phyloP scores from a whole-genome alignment of 208 protist genomes.

The Leishmania amazonensis region DNA sequence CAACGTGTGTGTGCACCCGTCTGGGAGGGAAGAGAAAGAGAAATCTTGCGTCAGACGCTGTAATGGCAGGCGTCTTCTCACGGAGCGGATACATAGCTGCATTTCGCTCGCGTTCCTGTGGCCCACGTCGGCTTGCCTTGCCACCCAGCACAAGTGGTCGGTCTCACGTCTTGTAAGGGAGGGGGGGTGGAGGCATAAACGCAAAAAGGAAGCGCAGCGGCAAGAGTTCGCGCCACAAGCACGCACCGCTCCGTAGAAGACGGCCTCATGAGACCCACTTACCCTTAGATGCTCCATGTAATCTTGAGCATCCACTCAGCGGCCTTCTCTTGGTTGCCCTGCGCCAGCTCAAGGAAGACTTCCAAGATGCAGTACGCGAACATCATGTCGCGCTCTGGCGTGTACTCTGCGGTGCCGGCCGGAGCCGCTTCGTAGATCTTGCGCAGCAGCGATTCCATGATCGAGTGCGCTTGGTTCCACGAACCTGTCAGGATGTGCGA shows the following conservation, averaged over 20 bases:
- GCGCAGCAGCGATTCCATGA: slow-evolving; percentile 79
- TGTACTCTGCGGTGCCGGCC: slow-evolving; percentile 49
- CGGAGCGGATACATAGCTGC: neutral
- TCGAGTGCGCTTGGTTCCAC: slow-evolving; percentile 82
- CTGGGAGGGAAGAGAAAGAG: too few relatives aligned
- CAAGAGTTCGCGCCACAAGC: neutral
- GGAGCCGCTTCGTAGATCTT: slow-evolving; percentile 72
- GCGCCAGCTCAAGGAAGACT: slow-evolving; percentile 85
- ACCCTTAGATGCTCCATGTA: slow-evolving; percentile 54
- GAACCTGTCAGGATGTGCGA: slow-evolving; percentile 82
- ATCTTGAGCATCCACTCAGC: slow-evolving; percentile 70
- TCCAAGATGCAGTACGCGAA: slow-evolving; percentile 80
- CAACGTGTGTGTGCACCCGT: neutral
- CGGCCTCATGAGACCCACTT: neutral
- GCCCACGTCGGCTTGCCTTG: neutral
- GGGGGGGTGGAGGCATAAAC: neutral
- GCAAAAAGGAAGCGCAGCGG: neutral
- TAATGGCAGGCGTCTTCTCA: neutral
- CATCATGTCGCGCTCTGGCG: slow-evolving; percentile 59
- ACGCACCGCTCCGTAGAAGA: neutral
- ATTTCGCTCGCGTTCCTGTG: neutral
- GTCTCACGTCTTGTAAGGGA: neutral
- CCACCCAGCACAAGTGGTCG: neutral
- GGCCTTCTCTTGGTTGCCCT: slow-evolving; percentile 84
- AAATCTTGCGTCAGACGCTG: neutral